Conservation (phyloP, 371 early-diverging fungal genomes). For the Cladochytrium tenue region DNA sequence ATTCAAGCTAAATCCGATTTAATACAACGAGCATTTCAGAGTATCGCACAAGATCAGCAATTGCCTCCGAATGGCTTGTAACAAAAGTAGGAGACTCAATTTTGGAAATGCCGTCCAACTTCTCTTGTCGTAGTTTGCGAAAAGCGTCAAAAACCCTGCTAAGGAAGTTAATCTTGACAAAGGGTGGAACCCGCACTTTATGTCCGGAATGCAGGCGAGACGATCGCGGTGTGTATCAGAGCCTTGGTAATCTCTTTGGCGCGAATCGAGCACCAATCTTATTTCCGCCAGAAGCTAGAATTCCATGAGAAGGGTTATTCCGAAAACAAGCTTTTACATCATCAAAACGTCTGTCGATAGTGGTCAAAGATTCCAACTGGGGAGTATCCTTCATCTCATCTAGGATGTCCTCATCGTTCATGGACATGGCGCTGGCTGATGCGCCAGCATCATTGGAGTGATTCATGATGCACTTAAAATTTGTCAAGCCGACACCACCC, state of each 20-base stretch:
- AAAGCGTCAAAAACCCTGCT: constrained; percentile 34
- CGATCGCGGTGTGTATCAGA: constrained; percentile 31
- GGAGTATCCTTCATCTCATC: constrained; percentile 45
- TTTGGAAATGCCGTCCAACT: constrained; percentile 33
- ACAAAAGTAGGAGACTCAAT: constrained; percentile 31
- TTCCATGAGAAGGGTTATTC: not conserved
- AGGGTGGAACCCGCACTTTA: constrained; percentile 19
- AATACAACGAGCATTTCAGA: not conserved
- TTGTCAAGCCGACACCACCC: too few species aligned
- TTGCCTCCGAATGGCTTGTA: constrained; percentile 12
- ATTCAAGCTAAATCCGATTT: constrained; percentile 27
- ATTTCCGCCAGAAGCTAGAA: constrained; percentile 43
- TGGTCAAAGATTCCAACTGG: constrained; percentile 37
- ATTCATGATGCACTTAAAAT: too few species aligned
- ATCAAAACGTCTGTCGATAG: constrained; percentile 49
- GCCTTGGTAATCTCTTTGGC: constrained; percentile 44
- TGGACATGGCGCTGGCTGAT: constrained; percentile 1
- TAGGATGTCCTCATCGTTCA: constrained; percentile 45
- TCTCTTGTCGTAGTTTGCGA: constrained; percentile 32
- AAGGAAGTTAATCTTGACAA: not conserved
- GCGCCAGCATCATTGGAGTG: not conserved
- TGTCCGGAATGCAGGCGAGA: constrained; percentile 30
- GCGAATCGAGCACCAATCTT: constrained; percentile 30
- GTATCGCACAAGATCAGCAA: constrained; percentile 26
- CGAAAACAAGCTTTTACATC: constrained; percentile 24